Conservation (phyloP, 2,329 filamentous ascomycete species). For the Talaromyces sp. region DNA sequence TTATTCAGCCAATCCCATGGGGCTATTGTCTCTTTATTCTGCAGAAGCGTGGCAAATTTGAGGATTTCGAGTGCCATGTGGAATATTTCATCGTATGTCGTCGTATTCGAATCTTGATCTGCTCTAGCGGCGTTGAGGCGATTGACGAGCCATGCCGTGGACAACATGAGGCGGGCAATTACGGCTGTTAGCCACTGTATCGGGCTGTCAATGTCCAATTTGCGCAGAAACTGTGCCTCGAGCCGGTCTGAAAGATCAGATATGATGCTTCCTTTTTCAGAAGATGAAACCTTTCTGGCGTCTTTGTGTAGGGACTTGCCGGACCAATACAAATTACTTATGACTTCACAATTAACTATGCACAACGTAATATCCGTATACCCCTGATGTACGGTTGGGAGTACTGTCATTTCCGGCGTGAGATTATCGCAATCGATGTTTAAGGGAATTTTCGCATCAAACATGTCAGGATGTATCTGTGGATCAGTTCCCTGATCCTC, state of each 20-base stretch:
- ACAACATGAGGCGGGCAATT: conserved; percentile 62
- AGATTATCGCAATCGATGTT: background rate
- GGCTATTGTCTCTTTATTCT: conserved; percentile 53
- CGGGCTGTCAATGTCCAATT: conserved; percentile 40
- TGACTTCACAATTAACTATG: conserved; percentile 22
- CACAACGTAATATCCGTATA: conserved; percentile 25
- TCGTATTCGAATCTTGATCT: background rate
- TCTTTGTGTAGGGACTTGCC: background rate
- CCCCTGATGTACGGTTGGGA: background rate
- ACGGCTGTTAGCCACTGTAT: conserved; percentile 62
- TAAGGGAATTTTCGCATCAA: conserved; percentile 20
- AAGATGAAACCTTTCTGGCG: background rate
- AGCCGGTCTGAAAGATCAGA: conserved; percentile 28
- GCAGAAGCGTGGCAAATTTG: conserved; percentile 60
- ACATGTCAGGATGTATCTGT: background rate
- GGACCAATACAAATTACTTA: conserved; percentile 20
- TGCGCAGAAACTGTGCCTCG: conserved; percentile 24
- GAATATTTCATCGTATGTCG: conserved; percentile 57
- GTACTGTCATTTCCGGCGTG: background rate
- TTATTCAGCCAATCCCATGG: conserved; percentile 58
- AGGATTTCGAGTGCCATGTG: conserved; percentile 63
- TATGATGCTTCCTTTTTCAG: conserved; percentile 24
- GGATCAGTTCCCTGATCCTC: conserved; percentile 5
- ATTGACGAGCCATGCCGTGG: conserved; percentile 60
- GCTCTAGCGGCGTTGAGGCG: conserved; percentile 19